A percentile compares a stretch with the other conserved stretches of the same genome.
phyloP scores from a whole-genome alignment of 371 early-diverging fungal species.

The Mortierella sp. region DNA sequence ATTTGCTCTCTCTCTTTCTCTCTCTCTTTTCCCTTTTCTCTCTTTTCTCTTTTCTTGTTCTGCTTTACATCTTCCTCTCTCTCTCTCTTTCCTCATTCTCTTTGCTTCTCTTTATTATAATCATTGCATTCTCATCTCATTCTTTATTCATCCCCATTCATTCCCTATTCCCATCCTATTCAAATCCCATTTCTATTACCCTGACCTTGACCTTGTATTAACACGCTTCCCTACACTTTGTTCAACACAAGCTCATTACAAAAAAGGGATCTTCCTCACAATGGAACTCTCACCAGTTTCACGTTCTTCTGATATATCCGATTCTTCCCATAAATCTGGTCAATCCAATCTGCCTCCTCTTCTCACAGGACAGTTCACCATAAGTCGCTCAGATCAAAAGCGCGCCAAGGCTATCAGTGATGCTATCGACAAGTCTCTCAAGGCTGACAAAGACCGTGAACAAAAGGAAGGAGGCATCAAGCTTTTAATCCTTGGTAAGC shows the following conservation, averaged over 20 bases:
- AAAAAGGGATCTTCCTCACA: background rate
- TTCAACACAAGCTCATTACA: too few species aligned
- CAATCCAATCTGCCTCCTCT: conserved; percentile 15
- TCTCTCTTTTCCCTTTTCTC: conserved; percentile 1
- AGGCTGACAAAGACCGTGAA: conserved; percentile 48
- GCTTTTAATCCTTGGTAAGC: conserved; percentile 57
- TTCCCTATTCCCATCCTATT: too few species aligned
- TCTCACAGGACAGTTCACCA: conserved; percentile 18
- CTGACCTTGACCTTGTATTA: too few species aligned
- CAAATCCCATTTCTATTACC: too few species aligned
- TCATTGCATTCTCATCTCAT: too few species aligned
- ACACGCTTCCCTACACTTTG: too few species aligned
- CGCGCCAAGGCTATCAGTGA: conserved; percentile 56
- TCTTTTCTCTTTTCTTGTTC: background rate
- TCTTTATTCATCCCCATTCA: too few species aligned
- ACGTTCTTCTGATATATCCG: conserved; percentile 6
- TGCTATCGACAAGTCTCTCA: conserved; percentile 54
- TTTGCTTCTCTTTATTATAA: too few species aligned
- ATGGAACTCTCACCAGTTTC: conserved; percentile 40
- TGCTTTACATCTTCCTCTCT: too few species aligned
- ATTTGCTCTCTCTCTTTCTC: background rate
- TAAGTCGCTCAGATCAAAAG: conserved; percentile 42
- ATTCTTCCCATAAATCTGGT: conserved; percentile 3
- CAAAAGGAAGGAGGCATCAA: conserved; percentile 46
- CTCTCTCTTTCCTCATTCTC: conserved; percentile 1